phyloP scores from a whole-genome alignment of 176 grass and related monocot species.

The Bolboschoenus planiculmis region DNA sequence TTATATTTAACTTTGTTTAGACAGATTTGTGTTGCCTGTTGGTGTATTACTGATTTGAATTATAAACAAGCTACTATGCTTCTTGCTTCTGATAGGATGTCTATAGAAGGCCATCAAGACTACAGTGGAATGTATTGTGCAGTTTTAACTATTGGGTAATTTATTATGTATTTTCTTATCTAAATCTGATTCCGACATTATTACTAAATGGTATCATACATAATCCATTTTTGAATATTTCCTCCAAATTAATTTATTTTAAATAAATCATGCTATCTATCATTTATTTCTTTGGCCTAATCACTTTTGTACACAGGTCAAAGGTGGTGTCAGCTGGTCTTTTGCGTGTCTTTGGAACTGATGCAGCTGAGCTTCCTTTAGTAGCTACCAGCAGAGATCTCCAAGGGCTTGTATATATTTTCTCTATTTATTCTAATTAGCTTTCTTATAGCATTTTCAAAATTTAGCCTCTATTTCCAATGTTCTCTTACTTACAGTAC shows the following conservation, averaged over 20 bases:
- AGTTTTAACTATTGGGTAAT: slow-evolving; percentile 69
- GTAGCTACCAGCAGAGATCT: slow-evolving; percentile 83
- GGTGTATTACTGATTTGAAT: not conserved
- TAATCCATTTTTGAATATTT: not conserved
- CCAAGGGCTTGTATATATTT: slow-evolving; percentile 53
- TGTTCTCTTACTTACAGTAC: not conserved
- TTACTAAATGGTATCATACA: not conserved
- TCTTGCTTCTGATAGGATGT: slow-evolving; percentile 31
- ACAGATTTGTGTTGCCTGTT: not conserved
- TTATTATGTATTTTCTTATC: not conserved
- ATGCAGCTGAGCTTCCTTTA: slow-evolving; percentile 75
- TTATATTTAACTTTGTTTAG: not conserved
- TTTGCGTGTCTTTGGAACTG: slow-evolving; percentile 78
- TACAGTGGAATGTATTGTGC: slow-evolving; percentile 92
- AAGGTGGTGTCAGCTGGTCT: slow-evolving; percentile 80
- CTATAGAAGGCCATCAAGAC: slow-evolving; percentile 77
- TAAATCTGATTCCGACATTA: slow-evolving; percentile 4
- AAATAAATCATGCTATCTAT: not conserved
- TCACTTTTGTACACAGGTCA: slow-evolving; percentile 33
- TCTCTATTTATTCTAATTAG: not conserved
- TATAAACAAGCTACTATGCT: not conserved
- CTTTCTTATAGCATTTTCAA: not conserved
- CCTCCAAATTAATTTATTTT: not conserved
- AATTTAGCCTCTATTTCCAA: not conserved
- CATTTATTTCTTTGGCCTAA: not conserved